phyloP scores from a whole-genome alignment of 768 basidiomycete species.

The Suillus discolor region DNA sequence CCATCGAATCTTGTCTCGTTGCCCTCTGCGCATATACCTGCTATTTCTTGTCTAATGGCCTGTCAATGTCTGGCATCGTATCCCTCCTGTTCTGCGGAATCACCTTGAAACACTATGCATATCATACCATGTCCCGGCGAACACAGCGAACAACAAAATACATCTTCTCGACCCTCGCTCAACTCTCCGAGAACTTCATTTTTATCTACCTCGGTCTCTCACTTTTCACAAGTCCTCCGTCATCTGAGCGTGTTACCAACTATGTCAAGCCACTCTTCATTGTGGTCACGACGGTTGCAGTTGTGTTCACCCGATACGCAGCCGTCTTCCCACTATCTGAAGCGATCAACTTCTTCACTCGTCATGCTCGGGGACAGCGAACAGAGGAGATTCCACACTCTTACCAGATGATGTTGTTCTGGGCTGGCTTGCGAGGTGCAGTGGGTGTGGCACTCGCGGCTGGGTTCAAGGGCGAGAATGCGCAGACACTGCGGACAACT shows the following conservation, averaged over 20 bases:
- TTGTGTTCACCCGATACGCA: constrained; percentile 92
- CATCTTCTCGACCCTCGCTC: constrained; percentile 92
- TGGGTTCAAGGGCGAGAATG: constrained; percentile 93
- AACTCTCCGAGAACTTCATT: constrained; percentile 98
- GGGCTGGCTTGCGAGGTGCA: constrained; percentile 95
- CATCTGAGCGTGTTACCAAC: constrained; percentile 71
- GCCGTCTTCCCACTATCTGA: constrained; percentile 96
- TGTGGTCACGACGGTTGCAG: constrained; percentile 85
- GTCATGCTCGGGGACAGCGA: constrained; percentile 82
- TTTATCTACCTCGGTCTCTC: constrained; percentile 98
- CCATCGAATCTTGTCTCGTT: constrained; percentile 96
- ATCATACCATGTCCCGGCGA: constrained; percentile 96
- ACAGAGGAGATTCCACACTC: constrained; percentile 93
- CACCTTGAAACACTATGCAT: constrained; percentile 99
- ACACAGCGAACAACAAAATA: constrained; percentile 95
- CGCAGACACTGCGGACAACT: constrained; percentile 87
- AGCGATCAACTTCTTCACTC: constrained; percentile 90
- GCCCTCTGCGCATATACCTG: constrained; percentile 93
- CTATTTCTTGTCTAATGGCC: constrained; percentile 98
- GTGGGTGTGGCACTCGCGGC: constrained; percentile 98
- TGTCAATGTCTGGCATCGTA: constrained; percentile 95
- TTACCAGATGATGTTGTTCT: constrained; percentile 99
- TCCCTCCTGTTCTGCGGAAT: constrained; percentile 98
- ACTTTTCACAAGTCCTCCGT: constrained; percentile 89
- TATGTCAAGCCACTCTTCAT: constrained; percentile 98